Conservation (phyloP, 2,329 filamentous ascomycete species). For the Ascochyta clinopodiicola region DNA sequence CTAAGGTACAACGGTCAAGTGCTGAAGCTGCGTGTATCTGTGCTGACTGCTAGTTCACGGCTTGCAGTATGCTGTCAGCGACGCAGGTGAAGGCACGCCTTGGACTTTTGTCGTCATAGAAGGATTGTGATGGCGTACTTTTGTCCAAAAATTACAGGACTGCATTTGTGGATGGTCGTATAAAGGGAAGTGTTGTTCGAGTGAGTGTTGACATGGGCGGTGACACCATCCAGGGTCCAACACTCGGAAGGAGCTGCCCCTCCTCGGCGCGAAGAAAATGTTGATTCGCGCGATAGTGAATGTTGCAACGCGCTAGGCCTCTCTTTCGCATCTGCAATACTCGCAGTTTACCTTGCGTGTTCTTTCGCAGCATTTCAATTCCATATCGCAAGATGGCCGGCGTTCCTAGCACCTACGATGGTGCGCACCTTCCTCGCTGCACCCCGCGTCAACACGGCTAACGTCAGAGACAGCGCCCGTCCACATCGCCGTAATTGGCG, state of each 20-base stretch:
- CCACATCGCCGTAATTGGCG: constrained; percentile 63
- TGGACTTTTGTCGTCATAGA: too few relatives aligned
- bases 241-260: constrained; percentile 27
- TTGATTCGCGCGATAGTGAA: constrained; percentile 26
- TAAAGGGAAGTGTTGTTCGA: too few relatives aligned
- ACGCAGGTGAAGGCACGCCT: too few relatives aligned
- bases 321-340: background rate
- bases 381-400: constrained; percentile 44
- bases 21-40: too few relatives aligned
- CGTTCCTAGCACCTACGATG: constrained; percentile 42
- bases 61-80: too few relatives aligned
- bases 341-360: background rate
- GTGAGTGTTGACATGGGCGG: constrained; percentile 7
- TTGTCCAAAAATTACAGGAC: too few relatives aligned
- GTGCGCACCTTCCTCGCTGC: constrained; percentile 21
- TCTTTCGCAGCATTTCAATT: constrained; percentile 26
- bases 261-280: constrained; percentile 25
- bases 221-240: constrained; percentile 35
- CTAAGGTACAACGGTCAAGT: too few relatives aligned
- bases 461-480: constrained; percentile 51
- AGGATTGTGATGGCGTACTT: too few relatives aligned
- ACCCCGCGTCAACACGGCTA: constrained; percentile 3
- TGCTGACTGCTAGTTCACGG: too few relatives aligned
- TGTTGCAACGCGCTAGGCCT: constrained; percentile 23
- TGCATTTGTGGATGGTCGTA: too few relatives aligned